A percentile compares a stretch with the other conserved stretches of the same genome.
Evolutionary conservation across 1,284 basidiomycete species (phyloP).

Genomic region (Ustilago crameri): DNA sequence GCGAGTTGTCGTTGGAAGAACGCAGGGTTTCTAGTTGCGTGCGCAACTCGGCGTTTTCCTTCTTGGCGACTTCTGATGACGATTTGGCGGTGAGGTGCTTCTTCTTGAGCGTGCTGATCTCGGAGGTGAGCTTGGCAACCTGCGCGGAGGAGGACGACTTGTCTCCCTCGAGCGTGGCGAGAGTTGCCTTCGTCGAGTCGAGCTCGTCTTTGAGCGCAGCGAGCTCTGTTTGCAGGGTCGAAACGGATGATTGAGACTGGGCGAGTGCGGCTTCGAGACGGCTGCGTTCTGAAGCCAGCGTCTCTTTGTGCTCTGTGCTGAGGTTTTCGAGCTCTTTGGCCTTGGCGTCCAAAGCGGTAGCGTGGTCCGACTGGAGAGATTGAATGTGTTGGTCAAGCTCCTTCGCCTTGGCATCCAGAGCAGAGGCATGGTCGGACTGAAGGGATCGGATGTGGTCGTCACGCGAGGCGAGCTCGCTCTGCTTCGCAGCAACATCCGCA

Average conservation of each 20-base stretch:
- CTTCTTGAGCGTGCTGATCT: conserved; percentile 35
- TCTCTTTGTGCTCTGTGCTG: conserved; percentile 12
- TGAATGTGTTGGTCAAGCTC: no score
- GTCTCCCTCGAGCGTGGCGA: conserved; percentile 12
- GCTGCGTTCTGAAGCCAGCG: conserved; percentile 15
- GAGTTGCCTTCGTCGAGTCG: conserved; percentile 1
- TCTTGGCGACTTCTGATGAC: conserved; percentile 38
- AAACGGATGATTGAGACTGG: conserved; percentile 11
- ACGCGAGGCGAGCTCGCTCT: conserved; percentile 11
- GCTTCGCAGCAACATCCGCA: conserved; percentile 10
- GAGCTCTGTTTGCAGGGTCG: conserved; percentile 12
- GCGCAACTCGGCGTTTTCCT: conserved; percentile 42
- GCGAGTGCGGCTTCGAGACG: conserved; percentile 14
- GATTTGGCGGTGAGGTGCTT: conserved; percentile 51
- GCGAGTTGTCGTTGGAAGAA: conserved; percentile 7
- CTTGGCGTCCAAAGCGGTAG: conserved; percentile 13
- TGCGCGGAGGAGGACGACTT: conserved; percentile 4
- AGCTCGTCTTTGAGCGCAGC: conserved; percentile 13
- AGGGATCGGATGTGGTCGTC: conserved; percentile 21
- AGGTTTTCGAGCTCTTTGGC: conserved; percentile 5
- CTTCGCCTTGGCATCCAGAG: conserved; percentile 10
- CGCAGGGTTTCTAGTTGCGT: conserved; percentile 10
- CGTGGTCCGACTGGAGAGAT: conserved; percentile 5
- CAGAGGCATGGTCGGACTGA: conserved; percentile 10
- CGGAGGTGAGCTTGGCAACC: conserved; percentile 29